A percentile compares a stretch with the other conserved stretches of the same genome.
phyloP scores from a whole-genome alignment of 129 eudicot species.

The Dittrichia graveolens region DNA sequence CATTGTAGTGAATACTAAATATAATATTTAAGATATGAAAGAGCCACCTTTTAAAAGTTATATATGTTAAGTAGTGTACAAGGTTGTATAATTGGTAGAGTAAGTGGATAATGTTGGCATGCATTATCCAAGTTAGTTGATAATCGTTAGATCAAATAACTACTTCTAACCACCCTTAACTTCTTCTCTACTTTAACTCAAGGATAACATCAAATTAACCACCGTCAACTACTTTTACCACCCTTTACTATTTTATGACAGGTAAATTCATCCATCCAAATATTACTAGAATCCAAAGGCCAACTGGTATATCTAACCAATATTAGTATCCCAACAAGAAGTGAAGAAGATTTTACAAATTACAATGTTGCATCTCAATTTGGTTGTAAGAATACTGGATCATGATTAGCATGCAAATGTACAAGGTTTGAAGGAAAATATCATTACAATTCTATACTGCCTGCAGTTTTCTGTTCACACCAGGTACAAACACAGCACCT shows the following conservation, averaged over 20 bases:
- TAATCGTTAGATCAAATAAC: too few relatives aligned
- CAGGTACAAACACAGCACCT: constrained; percentile 28
- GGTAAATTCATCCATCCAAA: not conserved
- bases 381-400: not conserved
- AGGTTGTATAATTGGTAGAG: too few relatives aligned
- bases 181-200: not conserved
- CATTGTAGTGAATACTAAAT: too few relatives aligned
- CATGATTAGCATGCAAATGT: constrained; percentile 24
- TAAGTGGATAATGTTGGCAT: too few relatives aligned
- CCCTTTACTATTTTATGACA: not conserved
- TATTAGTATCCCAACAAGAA: not conserved
- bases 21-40: too few relatives aligned
- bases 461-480: constrained; percentile 49
- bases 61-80: too few relatives aligned
- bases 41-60: too few relatives aligned
- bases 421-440: constrained; percentile 17
- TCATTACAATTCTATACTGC: constrained; percentile 33
- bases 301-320: not conserved
- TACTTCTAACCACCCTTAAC: not conserved
- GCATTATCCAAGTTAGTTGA: too few relatives aligned
- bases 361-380: constrained; percentile 4
- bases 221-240: not conserved
- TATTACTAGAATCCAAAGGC: not conserved
- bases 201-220: not conserved
- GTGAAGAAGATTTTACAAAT: not conserved